Percentiles rank a stretch among this genome's conserved stretches.
Conservation (phyloP, 2,329 filamentous ascomycete species). For the Metarhizium guizhouense region DNA sequence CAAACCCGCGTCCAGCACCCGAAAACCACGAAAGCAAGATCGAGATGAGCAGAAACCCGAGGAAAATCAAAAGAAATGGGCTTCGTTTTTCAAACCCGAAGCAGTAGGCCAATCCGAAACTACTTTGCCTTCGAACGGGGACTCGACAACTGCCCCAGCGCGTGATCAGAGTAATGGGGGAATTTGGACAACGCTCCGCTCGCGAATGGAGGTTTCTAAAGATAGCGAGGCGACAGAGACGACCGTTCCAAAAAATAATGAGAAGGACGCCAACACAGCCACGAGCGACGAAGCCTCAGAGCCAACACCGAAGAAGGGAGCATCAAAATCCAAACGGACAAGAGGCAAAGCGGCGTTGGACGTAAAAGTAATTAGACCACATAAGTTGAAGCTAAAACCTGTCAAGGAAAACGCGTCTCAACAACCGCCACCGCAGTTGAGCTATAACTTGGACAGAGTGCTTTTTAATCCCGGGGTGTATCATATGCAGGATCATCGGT, state of each 20-base stretch:
- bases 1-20: neutral
- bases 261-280: slow-evolving; percentile 1
- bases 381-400: slow-evolving; percentile 17
- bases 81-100: neutral
- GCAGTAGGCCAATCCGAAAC: neutral
- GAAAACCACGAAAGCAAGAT: neutral
- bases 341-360: slow-evolving; percentile 9
- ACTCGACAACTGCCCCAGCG: neutral
- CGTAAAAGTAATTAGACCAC: slow-evolving; percentile 20
- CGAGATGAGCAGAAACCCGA: neutral
- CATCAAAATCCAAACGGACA: slow-evolving; percentile 5
- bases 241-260: neutral
- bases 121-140: neutral
- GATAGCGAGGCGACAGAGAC: neutral
- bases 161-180: slow-evolving; percentile 5
- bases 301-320: neutral
- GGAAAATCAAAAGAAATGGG: neutral
- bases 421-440: slow-evolving; percentile 47
- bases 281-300: neutral
- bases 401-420: slow-evolving; percentile 21
- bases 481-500: slow-evolving; percentile 78
- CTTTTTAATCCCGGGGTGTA: slow-evolving; percentile 94
- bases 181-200: slow-evolving; percentile 19
- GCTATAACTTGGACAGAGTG: slow-evolving; percentile 76
- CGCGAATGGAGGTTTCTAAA: slow-evolving; percentile 14